Percentiles rank a stretch among this genome's conserved stretches.
Conservation (phyloP, 805 yeast genomes). For the Vanderwaltozyma yarrowii region DNA sequence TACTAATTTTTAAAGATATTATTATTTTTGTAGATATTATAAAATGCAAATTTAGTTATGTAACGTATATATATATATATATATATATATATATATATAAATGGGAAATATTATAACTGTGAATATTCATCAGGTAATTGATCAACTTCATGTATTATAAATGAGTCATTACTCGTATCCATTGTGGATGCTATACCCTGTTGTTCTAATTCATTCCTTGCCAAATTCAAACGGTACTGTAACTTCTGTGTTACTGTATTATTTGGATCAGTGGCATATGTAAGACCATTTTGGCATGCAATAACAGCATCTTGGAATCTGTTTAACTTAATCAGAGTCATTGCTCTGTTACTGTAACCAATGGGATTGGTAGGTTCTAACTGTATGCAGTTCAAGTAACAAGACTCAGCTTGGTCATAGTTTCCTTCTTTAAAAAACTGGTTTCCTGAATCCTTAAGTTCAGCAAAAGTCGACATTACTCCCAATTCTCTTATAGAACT, state of each 20-base stretch:
- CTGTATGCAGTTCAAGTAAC: conserved; percentile 47
- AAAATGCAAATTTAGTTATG: too few relatives aligned
- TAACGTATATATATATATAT: too few relatives aligned
- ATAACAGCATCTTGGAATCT: conserved; percentile 40
- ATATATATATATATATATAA: too few relatives aligned
- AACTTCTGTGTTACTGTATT: conserved; percentile 36
- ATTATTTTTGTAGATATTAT: too few relatives aligned
- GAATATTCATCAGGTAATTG: conserved; percentile 27
- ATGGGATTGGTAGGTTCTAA: conserved; percentile 42
- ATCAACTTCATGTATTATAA: conserved; percentile 36
- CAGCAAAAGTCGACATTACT: conserved; percentile 9
- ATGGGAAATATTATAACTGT: background rate
- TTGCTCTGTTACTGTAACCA: conserved; percentile 58
- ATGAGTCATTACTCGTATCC: background rate
- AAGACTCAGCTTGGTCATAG: conserved; percentile 40
- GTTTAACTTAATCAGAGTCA: conserved; percentile 45
- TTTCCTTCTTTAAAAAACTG: conserved; percentile 37
- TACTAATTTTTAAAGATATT: too few relatives aligned
- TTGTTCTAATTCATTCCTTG: conserved; percentile 24
- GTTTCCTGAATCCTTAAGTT: conserved; percentile 38
- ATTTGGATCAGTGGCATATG: conserved; percentile 14
- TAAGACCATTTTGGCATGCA: conserved; percentile 43
- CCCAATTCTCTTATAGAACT: too few relatives aligned
- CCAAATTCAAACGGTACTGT: conserved; percentile 40
- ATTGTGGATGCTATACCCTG: background rate